These are phyloP conservation scores for Oxalis stricta DNA, from an alignment of 441 rosid species.

Conservation along the genomic window DNA sequence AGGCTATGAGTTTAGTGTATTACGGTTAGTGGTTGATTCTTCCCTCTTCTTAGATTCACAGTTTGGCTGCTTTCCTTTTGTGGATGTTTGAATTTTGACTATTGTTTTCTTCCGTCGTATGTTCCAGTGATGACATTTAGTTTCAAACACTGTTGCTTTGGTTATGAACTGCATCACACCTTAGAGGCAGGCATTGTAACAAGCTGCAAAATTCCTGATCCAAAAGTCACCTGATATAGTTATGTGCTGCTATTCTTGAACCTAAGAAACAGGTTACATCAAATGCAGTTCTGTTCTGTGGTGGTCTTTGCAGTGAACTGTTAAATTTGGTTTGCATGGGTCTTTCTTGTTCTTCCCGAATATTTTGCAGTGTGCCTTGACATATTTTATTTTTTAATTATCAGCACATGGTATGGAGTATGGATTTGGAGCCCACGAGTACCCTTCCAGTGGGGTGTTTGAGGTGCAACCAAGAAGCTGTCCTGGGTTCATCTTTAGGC, in stretches of 20 bases:
- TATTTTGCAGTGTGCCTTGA: constrained; percentile 3
- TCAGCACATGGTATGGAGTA: constrained; percentile 81
- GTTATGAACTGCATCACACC: no score
- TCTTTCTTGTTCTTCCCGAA: background rate
- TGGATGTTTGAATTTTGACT: no score
- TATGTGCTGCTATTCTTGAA: no score
- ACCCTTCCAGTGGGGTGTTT: constrained; percentile 70
- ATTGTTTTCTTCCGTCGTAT: no score
- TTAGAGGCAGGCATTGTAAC: background rate
- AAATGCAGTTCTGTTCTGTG: background rate
- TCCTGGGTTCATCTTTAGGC: constrained; percentile 85
- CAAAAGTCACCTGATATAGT: background rate
- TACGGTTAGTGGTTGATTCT: no score
- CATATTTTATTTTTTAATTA: constrained; percentile 9
- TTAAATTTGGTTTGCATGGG: background rate
- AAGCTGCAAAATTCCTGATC: background rate
- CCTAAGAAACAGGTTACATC: background rate
- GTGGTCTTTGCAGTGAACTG: no score
- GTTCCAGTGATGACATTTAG: no score
- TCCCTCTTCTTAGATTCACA: no score
- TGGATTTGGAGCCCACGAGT: constrained; percentile 93
- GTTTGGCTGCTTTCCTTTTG: no score
- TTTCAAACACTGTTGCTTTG: no score
- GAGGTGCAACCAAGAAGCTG: constrained; percentile 89
- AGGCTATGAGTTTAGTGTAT: background rate